A percentile compares a stretch with the other conserved stretches of the same genome.
Conservation (phyloP, 768 basidiomycete species). For the Tephrocybe sp. region DNA sequence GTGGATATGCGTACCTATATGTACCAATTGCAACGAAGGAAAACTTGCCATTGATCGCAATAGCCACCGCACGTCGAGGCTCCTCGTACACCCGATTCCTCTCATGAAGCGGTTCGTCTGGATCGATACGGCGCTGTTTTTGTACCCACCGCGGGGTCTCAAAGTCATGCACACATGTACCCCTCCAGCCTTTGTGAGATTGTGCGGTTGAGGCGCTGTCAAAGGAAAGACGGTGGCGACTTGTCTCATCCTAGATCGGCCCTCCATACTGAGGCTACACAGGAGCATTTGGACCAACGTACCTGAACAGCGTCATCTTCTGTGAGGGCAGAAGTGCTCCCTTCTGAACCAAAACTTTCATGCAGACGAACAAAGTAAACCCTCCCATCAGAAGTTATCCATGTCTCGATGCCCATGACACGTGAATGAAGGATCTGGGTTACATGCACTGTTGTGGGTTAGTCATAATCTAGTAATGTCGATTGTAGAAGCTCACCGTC, state of each 20-base stretch:
- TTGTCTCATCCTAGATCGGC: conserved; percentile 7
- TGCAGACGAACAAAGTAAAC: conserved; percentile 74
- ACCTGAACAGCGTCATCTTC: conserved; percentile 24
- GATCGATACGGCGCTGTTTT: conserved; percentile 63
- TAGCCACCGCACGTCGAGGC: conserved; percentile 60
- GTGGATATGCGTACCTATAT: conserved; percentile 43
- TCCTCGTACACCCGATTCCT: conserved; percentile 49
- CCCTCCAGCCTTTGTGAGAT: conserved; percentile 55
- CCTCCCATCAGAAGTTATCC: conserved; percentile 85
- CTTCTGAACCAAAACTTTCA: conserved; percentile 33
- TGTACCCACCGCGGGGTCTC: conserved; percentile 77
- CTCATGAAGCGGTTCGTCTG: conserved; percentile 33
- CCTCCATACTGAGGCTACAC: not conserved
- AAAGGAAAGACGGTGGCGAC: conserved; percentile 15
- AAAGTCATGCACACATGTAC: conserved; percentile 79
- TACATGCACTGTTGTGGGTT: conserved; percentile 61
- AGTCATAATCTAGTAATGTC: not conserved
- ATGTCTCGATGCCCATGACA: conserved; percentile 65
- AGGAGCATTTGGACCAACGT: not conserved
- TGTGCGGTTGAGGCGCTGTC: conserved; percentile 20
- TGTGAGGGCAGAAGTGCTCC: conserved; percentile 16
- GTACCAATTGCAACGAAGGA: conserved; percentile 84
- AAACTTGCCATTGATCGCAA: conserved; percentile 78
- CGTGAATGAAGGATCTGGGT: conserved; percentile 59
- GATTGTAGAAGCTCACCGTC: conserved; percentile 49